These are phyloP conservation scores for Phialemoniopsis sp. DNA, from an alignment of 2,329 filamentous ascomycete species.

Conservation along the genomic window DNA sequence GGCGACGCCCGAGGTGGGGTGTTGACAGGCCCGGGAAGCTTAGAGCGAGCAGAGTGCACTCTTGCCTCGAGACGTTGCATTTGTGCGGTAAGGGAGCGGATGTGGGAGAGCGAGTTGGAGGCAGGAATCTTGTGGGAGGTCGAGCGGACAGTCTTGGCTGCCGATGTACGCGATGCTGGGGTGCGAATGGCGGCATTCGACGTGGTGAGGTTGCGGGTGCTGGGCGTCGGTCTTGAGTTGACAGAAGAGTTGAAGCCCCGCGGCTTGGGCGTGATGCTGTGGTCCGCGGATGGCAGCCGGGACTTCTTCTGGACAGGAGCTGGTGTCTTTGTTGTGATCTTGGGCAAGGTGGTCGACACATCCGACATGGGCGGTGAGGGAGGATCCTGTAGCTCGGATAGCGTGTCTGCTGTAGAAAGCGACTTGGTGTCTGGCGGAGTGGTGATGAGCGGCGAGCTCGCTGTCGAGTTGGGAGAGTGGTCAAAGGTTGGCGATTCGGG, in stretches of 20 bases:
- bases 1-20: constrained; percentile 83
- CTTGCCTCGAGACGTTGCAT: constrained; percentile 95
- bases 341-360: constrained; percentile 59
- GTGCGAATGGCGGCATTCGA: constrained; percentile 39
- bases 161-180: constrained; percentile 39
- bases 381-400: constrained; percentile 71
- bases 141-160: constrained; percentile 41
- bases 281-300: constrained; percentile 51
- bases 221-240: constrained; percentile 22
- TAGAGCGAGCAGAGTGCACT: constrained; percentile 87
- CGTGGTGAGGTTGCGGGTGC: constrained; percentile 34
- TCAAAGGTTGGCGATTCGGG: constrained; percentile 71
- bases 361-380: constrained; percentile 95
- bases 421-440: constrained; percentile 76
- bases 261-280: constrained; percentile 49
- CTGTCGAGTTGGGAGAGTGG: constrained; percentile 74
- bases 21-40: constrained; percentile 74
- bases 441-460: constrained; percentile 84
- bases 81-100: constrained; percentile 88
- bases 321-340: constrained; percentile 38
- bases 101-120: constrained; percentile 79
- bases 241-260: constrained; percentile 31
- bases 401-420: constrained; percentile 49
- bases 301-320: constrained; percentile 38
- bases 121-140: constrained; percentile 46